Evolutionary conservation across 768 basidiomycete species (phyloP), one percentile per base, ranked within the genome.

Genomic region (Boletus subparvulus): DNA sequence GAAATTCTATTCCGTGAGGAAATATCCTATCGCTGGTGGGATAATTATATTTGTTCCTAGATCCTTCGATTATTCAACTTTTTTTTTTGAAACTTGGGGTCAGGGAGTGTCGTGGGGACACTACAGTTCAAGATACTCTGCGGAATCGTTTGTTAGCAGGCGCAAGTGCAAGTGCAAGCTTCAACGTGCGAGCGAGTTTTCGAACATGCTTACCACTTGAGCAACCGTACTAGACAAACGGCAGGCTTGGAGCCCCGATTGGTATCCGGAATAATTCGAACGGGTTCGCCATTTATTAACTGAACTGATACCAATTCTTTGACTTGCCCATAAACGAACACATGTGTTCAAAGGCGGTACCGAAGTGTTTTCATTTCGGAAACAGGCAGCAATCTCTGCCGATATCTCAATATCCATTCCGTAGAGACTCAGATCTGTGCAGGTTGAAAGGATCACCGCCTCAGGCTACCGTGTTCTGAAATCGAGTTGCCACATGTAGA

Each of bases 341-440:
- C 35, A 28, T 21, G 26, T n/a, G 21, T 2, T 21, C 21, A 21
- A 21, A 21, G 21, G 44, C 43, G 50, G 50, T 24, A 26, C 53
- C 56, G 55, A 49, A 39, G 17, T 9, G 26, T 33, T 28, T 64
- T 65, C 63, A 65, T 64, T 65, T 64, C 48, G 59, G 59, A 52
- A 41, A 41, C 26, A 35, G 39, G 40, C 10, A 55, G 40, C 42
- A 28, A 47, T 14, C 14, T 54, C 44, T 58, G 54, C 47, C 47
- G 57, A 56, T 14, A 24, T 46, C 40, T 28, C 33, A 32, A 50
- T 12, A 28, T 40, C 46, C 48, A 35, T 47, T 46, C 39, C n/a
- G 32, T 46, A 48, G 26, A n/a, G 28, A 41, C 24, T 41, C 30
- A 41, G 41, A 59, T 60, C 50, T 19, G 42, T 36, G 14, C 35